phyloP scores from a whole-genome alignment of 371 early-diverging fungal species.

The Dichotomocladium elegans region DNA sequence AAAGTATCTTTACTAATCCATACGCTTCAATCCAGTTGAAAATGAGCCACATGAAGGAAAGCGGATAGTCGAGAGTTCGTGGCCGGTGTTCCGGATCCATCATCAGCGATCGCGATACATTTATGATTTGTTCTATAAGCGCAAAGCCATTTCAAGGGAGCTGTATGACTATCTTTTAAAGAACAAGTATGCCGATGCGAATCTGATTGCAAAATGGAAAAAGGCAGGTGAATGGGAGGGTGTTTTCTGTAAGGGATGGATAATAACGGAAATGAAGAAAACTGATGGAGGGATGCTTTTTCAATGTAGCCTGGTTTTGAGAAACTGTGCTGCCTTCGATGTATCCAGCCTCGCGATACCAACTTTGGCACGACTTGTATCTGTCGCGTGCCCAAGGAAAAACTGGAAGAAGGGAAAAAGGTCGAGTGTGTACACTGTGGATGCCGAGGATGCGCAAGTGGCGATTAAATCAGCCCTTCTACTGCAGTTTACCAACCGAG shows the following conservation, averaged over 20 bases:
- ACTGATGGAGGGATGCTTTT: not conserved
- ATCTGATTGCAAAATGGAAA: constrained; percentile 97
- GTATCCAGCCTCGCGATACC: constrained; percentile 96
- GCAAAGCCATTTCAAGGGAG: constrained; percentile 88
- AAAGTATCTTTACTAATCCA: not conserved
- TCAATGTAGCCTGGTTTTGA: constrained; percentile 87
- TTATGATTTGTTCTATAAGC: constrained; percentile 93
- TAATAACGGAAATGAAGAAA: not conserved
- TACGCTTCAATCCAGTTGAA: constrained; percentile 69
- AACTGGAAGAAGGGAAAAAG: constrained; percentile 82
- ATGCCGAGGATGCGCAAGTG: constrained; percentile 73
- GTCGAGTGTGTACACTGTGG: constrained; percentile 97
- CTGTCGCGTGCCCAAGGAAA: constrained; percentile 95
- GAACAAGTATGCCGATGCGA: constrained; percentile 90
- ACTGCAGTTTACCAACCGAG: no score
- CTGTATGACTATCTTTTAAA: constrained; percentile 92
- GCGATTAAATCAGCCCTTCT: constrained; percentile 46
- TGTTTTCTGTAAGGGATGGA: no score
- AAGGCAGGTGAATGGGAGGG: constrained; percentile 72
- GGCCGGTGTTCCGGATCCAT: constrained; percentile 97
- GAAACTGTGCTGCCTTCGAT: constrained; percentile 95
- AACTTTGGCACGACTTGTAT: constrained; percentile 98
- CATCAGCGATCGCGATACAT: constrained; percentile 96
- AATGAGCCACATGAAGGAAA: constrained; percentile 95
- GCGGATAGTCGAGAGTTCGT: constrained; percentile 88